Conservation (phyloP, 73 alveolate species). For the Blepharisma stoltei region DNA sequence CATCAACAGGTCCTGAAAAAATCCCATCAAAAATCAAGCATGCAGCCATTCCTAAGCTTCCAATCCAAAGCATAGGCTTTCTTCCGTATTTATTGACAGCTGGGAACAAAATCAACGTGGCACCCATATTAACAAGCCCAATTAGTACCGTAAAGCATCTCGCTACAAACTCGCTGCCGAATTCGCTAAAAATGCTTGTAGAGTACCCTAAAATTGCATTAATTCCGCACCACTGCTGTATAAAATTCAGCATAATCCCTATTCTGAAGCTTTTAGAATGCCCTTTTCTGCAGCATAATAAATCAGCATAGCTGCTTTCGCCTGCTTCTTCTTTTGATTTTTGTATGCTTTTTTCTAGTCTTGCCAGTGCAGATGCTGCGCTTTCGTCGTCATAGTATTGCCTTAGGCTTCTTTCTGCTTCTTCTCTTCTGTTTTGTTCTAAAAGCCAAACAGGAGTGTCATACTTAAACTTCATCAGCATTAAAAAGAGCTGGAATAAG, state of each 20-base stretch:
- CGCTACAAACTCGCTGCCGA: neutral
- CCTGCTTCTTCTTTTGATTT: neutral
- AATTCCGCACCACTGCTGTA: conserved; percentile 34
- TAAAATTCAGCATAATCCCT: neutral
- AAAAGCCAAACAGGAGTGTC: conserved; percentile 27
- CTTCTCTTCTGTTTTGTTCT: neutral
- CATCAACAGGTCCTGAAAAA: neutral
- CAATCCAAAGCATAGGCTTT: neutral
- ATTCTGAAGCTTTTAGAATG: neutral
- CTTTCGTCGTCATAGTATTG: neutral
- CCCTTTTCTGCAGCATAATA: conserved; percentile 1
- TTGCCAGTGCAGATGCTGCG: neutral
- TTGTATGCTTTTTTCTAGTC: neutral
- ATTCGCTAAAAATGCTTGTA: neutral
- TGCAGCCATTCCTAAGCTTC: conserved; percentile 30
- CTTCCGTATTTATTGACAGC: conserved; percentile 17
- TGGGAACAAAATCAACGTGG: conserved; percentile 17
- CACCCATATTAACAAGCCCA: conserved; percentile 4
- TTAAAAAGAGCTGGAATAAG: conserved; percentile 21
- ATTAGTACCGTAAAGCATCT: neutral
- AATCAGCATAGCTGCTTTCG: neutral
- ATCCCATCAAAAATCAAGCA: neutral
- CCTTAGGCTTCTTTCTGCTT: neutral
- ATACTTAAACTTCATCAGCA: neutral
- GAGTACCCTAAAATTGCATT: conserved; percentile 31